Evolutionary conservation across 2,329 filamentous ascomycete species (phyloP), one percentile per base, ranked within the genome.

Genomic region (Aspergillus sp.): DNA sequence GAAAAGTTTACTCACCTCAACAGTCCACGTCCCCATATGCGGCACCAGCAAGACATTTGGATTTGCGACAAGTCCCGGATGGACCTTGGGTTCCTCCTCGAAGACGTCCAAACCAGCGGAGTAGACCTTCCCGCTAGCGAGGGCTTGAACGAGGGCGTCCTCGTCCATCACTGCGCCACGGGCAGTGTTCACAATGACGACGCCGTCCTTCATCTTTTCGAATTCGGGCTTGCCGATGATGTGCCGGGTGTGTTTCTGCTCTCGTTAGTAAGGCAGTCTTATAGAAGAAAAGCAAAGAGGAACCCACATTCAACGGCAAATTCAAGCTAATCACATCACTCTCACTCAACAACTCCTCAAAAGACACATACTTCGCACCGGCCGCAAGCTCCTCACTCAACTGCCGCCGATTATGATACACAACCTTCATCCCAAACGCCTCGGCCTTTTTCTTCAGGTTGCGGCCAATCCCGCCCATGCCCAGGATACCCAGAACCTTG

Each of bases 11-110:
- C 72, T 66, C 63, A 79, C 77, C 80, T 90, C 91, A 30, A 87
- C 80, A 0, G 91, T 94, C 83, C 86, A 92, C 0, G 92, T 96
- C 0, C 92, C 92, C 90, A 96, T 91, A 76, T 96, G 92, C 55
- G 92, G 92, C 41, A 96, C 79, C 30, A 96, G 81, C 69, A 94
- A 81, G 23, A 91, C 91, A 67, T 87, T 85, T 2, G 86, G 86
- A 72, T 94, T 93, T 17, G 80, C 79, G 15, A 93, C 68, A 47
- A 96, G 80, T 1, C 89, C 90, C 0, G 87, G 88, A 71, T 95
- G 91, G 30, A 96, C 80, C 61, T 85, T 82, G 0, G 92, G 92
- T 76, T 96, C 92, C 43, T 93, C 82, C 73, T 96, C 92, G 71
- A 88, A 96, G 54, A 96, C 92, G 73, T 96, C 92, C 5, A 96